Evolutionary conservation across 2,329 filamentous ascomycete genomes (phyloP).

Genomic region (Botrytis galanthina): DNA sequence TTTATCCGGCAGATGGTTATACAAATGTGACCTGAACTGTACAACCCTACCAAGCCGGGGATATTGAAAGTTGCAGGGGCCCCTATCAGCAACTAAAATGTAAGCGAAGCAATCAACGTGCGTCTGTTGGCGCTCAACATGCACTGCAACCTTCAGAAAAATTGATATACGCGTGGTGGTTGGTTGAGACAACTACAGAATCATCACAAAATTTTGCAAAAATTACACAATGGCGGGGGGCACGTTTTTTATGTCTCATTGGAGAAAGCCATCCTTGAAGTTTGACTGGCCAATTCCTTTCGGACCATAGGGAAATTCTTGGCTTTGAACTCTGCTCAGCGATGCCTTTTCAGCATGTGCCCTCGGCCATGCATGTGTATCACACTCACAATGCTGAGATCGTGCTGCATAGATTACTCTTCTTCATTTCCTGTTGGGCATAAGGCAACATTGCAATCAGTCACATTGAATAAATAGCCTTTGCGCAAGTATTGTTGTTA

Average conservation of each 20-base stretch:
- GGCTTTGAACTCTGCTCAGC: slow-evolving; percentile 7
- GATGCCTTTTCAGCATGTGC: not conserved
- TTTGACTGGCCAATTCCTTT: slow-evolving; percentile 20
- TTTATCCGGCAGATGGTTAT: slow-evolving; percentile 14
- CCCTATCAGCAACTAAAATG: not conserved
- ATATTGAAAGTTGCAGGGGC: slow-evolving; percentile 10
- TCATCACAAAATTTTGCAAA: slow-evolving; percentile 7
- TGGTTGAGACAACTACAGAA: slow-evolving; percentile 5
- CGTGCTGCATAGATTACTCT: not conserved
- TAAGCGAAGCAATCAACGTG: slow-evolving; percentile 21
- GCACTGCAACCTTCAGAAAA: slow-evolving; percentile 13
- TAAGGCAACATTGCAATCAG: not conserved
- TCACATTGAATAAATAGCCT: not conserved
- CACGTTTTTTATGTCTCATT: slow-evolving; percentile 16
- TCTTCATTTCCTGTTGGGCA: not conserved
- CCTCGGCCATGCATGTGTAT: slow-evolving; percentile 12
- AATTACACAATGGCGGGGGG: slow-evolving; percentile 13
- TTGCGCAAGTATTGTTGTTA: not conserved
- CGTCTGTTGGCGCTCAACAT: slow-evolving; percentile 16
- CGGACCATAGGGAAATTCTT: slow-evolving; percentile 15
- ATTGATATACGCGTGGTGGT: not conserved
- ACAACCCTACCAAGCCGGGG: slow-evolving; percentile 1
- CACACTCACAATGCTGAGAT: slow-evolving; percentile 6
- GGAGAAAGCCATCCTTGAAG: not conserved
- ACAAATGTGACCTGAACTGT: slow-evolving; percentile 3